Evolutionary conservation across 176 grass and related monocot species (phyloP).

Genomic region (Secale cereale): DNA sequence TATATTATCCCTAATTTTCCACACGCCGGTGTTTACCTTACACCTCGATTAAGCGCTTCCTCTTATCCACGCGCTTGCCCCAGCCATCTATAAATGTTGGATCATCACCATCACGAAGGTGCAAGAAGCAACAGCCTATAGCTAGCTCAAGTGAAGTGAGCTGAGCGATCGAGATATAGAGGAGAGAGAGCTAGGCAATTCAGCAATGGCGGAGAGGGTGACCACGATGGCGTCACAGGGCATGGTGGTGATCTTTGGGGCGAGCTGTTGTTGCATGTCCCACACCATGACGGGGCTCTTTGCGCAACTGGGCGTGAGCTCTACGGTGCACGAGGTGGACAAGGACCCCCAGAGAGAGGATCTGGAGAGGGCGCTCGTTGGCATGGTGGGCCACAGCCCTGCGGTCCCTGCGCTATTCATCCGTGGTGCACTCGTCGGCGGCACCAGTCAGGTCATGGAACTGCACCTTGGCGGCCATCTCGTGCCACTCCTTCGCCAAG

Average conservation of each 20-base stretch:
- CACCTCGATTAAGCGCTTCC: background rate
- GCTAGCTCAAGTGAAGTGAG: background rate
- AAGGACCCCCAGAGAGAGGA: constrained; percentile 40
- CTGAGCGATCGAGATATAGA: background rate
- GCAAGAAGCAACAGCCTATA: background rate
- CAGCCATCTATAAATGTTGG: background rate
- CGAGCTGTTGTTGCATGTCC: constrained; percentile 60
- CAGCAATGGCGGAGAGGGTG: constrained; percentile 41
- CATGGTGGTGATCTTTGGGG: constrained; percentile 57
- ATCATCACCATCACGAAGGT: background rate
- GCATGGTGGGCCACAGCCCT: constrained; percentile 43
- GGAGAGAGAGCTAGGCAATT: no score
- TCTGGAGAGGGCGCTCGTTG: constrained; percentile 35
- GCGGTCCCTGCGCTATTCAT: constrained; percentile 49
- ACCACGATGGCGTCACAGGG: constrained; percentile 28
- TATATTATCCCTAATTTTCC: no score
- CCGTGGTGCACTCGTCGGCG: no score
- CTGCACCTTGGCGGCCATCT: no score
- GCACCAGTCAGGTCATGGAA: no score
- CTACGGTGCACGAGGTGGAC: constrained; percentile 44
- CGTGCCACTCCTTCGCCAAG: constrained; percentile 43
- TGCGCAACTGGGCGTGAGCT: constrained; percentile 36
- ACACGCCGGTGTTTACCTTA: background rate
- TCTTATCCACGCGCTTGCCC: background rate
- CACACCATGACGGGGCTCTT: constrained; percentile 53